Evolutionary conservation across 2,329 filamentous ascomycete species (phyloP).

Genomic region (Tolypocladium amazonense): DNA sequence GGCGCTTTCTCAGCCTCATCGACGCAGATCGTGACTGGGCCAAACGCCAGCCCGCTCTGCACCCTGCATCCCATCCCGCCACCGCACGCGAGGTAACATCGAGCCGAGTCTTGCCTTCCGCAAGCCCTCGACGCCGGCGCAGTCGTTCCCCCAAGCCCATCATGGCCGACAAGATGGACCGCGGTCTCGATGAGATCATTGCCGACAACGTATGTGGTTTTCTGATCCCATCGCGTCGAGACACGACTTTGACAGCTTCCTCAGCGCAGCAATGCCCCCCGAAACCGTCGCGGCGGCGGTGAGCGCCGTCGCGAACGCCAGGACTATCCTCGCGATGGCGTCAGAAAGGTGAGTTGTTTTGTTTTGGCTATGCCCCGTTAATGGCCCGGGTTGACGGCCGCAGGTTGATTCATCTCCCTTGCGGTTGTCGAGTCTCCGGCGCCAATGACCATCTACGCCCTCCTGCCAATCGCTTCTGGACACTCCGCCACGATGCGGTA

Average conservation of each 20-base stretch:
- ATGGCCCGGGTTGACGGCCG: neutral
- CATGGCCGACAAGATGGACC: slow-evolving; percentile 38
- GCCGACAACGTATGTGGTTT: slow-evolving; percentile 31
- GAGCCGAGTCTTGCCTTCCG: neutral
- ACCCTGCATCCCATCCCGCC: neutral
- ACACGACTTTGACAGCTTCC: neutral
- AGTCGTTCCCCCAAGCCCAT: slow-evolving; percentile 1
- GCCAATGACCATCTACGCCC: slow-evolving; percentile 17
- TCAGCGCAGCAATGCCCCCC: slow-evolving; percentile 23
- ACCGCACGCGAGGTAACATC: neutral
- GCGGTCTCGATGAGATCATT: slow-evolving; percentile 47
- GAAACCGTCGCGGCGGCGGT: slow-evolving; percentile 24
- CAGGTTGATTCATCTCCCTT: slow-evolving; percentile 25
- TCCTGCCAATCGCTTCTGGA: slow-evolving; percentile 17
- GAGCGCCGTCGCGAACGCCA: slow-evolving; percentile 23
- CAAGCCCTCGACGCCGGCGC: neutral
- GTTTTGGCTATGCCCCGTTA: neutral
- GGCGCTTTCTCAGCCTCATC: slow-evolving; percentile 1
- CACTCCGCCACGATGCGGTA: slow-evolving; percentile 17
- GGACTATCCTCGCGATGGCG: slow-evolving; percentile 64
- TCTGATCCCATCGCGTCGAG: neutral
- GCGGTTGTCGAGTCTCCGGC: slow-evolving; percentile 15
- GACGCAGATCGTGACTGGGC: neutral
- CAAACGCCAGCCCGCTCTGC: neutral
- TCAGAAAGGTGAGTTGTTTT: slow-evolving; percentile 63